Evolutionary conservation across 805 yeast species (phyloP).

Genomic region (Tanozyma kutaoensis): DNA sequence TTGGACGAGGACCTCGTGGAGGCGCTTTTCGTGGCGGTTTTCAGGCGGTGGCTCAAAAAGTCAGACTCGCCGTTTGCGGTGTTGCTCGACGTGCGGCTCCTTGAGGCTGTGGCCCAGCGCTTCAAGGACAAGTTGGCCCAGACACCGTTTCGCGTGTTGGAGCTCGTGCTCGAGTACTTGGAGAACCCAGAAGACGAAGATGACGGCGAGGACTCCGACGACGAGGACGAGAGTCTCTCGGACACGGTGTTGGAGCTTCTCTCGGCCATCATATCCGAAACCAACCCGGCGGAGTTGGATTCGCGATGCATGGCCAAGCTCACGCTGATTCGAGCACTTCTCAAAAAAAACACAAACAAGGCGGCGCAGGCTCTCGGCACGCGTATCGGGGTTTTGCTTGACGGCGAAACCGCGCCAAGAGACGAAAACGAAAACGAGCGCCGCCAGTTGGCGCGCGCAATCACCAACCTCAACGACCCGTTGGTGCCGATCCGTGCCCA

Average conservation of each 20-base stretch:
- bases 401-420: conserved; percentile 11
- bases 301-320: conserved; percentile 15
- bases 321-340: conserved; percentile 11
- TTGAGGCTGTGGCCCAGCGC: conserved; percentile 46
- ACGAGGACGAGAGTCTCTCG: conserved; percentile 12
- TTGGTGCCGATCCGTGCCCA: conserved; percentile 77
- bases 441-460: conserved; percentile 39
- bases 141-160: conserved; percentile 45
- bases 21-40: conserved; percentile 32
- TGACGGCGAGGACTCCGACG: conserved; percentile 6
- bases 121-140: conserved; percentile 44
- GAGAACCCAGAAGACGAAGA: conserved; percentile 10
- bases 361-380: conserved; percentile 10
- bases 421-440: conserved; percentile 2
- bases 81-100: conserved; percentile 45
- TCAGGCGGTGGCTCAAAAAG: conserved; percentile 47
- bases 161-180: conserved; percentile 11
- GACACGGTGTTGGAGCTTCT: conserved; percentile 15
- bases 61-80: conserved; percentile 36
- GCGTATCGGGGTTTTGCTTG: conserved; percentile 15
- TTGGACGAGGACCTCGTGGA: conserved; percentile 35
- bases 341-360: conserved; percentile 3
- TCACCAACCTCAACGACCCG: conserved; percentile 60
- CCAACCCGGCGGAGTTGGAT: conserved; percentile 11
- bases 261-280: conserved; percentile 22